Evolutionary conservation across 2,329 filamentous ascomycete species (phyloP), one percentile per base, ranked within the genome.

Genomic region (Talaromyces rugulosus): DNA sequence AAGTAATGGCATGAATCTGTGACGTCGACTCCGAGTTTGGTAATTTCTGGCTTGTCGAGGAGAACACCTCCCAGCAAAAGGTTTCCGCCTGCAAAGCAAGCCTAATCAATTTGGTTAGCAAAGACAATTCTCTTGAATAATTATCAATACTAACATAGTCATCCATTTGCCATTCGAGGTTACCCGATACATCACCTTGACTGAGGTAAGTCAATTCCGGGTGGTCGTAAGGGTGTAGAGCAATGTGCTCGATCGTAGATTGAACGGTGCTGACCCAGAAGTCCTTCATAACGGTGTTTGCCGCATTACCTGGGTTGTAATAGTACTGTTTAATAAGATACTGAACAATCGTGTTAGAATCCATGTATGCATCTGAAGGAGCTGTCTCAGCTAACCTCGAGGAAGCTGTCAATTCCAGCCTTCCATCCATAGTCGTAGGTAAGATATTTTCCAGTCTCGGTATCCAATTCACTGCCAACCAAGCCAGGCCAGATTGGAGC

Each of bases 1-100:
- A 67, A 67, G 42, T 67, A 64, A 55, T 74, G 70, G 59, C 72
- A 74, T 55, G 69, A 69, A 57, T 72, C 69, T 3, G 69, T 63
- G 27, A 65, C 65, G 5, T 66, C 66, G 1, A 70, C 42, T 11
- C 71, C 71, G 2, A 74, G 65, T 23, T 70, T 65, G 14, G 65
- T 64, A 62, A 72, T 66, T 7, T 71, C 67, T 16, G 67, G 65
- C 36, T 64, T 63, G 52, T 67, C 67, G n/a, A 69, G 64, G 31
- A 64, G 65, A 9, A 59, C 60, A 47, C 67, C 66, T 18, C 66
- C 67, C 9, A 69, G 66, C 6, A 69, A 59, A 1, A 69, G 58
- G 40, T 69, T 69, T 2, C 67, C 67, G 18, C 67, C 67, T n/a
- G 67, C 66, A 53, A 69, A 69, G 59, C 67, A 69, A 12, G 65